These are phyloP conservation scores for Agrocybe pediades DNA, from an alignment of 768 basidiomycete genomes.

Conservation along the genomic window DNA sequence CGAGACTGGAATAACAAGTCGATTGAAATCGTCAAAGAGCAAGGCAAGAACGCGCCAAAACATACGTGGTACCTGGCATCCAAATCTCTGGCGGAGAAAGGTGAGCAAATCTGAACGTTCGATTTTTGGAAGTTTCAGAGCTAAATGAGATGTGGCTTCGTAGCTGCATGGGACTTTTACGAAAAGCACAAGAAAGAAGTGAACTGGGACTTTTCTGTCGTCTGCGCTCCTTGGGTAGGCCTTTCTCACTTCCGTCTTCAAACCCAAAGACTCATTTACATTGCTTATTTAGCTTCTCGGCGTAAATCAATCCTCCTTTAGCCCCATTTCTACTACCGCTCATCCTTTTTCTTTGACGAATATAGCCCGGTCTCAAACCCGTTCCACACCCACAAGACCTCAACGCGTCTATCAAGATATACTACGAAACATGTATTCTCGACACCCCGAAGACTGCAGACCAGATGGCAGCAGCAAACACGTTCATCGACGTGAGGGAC, in stretches of 20 bases:
- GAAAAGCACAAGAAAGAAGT: constrained; percentile 3
- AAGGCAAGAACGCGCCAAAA: constrained; percentile 42
- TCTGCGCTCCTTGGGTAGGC: constrained; percentile 5
- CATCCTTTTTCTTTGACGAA: not conserved
- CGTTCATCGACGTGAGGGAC: constrained; percentile 3
- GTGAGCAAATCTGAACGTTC: constrained; percentile 21
- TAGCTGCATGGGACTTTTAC: constrained; percentile 13
- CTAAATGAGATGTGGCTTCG: too few species aligned
- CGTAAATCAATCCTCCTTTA: not conserved
- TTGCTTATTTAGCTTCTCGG: not conserved
- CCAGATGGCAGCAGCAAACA: not conserved
- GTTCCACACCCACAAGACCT: not conserved
- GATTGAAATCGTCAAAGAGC: constrained; percentile 41
- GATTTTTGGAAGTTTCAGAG: not conserved
- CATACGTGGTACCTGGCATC: constrained; percentile 53
- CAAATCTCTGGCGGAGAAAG: constrained; percentile 65
- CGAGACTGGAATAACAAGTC: constrained; percentile 60
- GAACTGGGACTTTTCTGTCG: constrained; percentile 7
- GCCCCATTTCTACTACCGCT: not conserved
- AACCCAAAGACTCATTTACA: not conserved
- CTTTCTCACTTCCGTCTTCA: not conserved
- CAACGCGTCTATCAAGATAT: constrained; percentile 1
- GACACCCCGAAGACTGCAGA: not conserved
- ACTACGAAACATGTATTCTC: not conserved
- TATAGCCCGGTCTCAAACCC: not conserved